Conservation (phyloP, 2,329 filamentous ascomycete genomes). For the Dothideomycetes sp. region DNA sequence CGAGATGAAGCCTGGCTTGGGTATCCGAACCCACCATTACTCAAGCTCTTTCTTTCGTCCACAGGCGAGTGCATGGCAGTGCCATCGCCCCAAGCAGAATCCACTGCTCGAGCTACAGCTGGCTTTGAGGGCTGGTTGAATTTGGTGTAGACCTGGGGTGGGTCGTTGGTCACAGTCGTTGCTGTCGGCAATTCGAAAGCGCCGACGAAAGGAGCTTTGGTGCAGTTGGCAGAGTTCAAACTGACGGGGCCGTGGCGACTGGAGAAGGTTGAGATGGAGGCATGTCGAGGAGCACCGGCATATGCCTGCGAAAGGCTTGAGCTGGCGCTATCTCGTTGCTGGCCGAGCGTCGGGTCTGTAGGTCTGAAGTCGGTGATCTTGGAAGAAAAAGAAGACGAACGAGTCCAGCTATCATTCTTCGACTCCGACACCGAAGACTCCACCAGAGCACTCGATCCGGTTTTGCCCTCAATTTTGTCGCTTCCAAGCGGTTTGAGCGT, state of each 20-base stretch:
- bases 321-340: slow-evolving; percentile 26
- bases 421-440: slow-evolving; percentile 59
- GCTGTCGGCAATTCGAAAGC: slow-evolving; percentile 13
- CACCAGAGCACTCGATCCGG: slow-evolving; percentile 59
- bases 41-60: slow-evolving; percentile 14
- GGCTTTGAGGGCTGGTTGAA: slow-evolving; percentile 18
- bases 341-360: slow-evolving; percentile 18
- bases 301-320: slow-evolving; percentile 22
- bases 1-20: slow-evolving; percentile 37
- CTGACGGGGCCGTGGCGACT: slow-evolving; percentile 15
- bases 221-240: slow-evolving; percentile 12
- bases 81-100: slow-evolving; percentile 7
- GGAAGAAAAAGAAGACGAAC: background rate
- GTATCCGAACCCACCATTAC: slow-evolving; percentile 23
- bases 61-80: slow-evolving; percentile 8
- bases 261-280: slow-evolving; percentile 14
- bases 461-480: slow-evolving; percentile 41
- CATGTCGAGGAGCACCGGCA: slow-evolving; percentile 17
- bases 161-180: slow-evolving; percentile 14
- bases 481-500: slow-evolving; percentile 1
- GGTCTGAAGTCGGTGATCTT: background rate
- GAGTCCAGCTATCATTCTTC: slow-evolving; percentile 48
- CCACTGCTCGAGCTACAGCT: background rate
- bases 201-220: slow-evolving; percentile 13
- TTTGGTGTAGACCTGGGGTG: slow-evolving; percentile 23